phyloP scores from a whole-genome alignment of 2,329 filamentous ascomycete genomes.

The Calonectria henricotiae region DNA sequence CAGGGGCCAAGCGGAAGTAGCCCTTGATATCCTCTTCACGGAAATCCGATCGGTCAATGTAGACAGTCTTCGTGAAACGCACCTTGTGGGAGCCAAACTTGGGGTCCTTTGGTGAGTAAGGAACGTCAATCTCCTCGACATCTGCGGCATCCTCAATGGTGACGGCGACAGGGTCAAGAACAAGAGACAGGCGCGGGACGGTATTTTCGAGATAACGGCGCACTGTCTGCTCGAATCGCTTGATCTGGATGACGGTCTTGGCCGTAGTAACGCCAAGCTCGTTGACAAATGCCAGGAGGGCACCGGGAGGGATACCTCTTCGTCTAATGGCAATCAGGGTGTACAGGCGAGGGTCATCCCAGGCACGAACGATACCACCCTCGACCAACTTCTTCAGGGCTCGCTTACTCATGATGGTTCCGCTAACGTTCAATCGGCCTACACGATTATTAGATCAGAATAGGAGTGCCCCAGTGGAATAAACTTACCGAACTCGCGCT shows the following conservation, averaged over 20 bases:
- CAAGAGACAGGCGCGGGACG: conserved; percentile 90
- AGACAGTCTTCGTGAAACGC: conserved; percentile 82
- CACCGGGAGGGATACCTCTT: conserved; percentile 89
- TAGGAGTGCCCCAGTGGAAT: no score
- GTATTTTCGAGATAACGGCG: conserved; percentile 90
- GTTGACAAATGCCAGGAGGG: conserved; percentile 90
- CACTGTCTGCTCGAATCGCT: conserved; percentile 88
- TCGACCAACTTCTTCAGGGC: conserved; percentile 86
- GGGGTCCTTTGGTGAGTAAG: conserved; percentile 88
- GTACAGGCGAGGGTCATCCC: conserved; percentile 93
- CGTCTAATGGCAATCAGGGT: conserved; percentile 88
- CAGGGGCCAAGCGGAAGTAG: conserved; percentile 86
- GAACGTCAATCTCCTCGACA: conserved; percentile 74
- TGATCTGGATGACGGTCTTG: conserved; percentile 83
- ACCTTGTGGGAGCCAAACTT: conserved; percentile 75
- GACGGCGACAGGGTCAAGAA: conserved; percentile 88
- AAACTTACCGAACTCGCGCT: conserved; percentile 80
- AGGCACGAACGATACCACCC: conserved; percentile 84
- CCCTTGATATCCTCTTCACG: conserved; percentile 81
- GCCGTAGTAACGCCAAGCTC: conserved; percentile 93
- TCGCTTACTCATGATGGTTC: conserved; percentile 90
- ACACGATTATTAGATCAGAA: neutral
- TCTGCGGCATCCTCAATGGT: conserved; percentile 83
- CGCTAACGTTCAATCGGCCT: conserved; percentile 76
- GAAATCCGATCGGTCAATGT: conserved; percentile 89